phyloP scores from a whole-genome alignment of 75 land plant species.

The Pinus albicaulis region DNA sequence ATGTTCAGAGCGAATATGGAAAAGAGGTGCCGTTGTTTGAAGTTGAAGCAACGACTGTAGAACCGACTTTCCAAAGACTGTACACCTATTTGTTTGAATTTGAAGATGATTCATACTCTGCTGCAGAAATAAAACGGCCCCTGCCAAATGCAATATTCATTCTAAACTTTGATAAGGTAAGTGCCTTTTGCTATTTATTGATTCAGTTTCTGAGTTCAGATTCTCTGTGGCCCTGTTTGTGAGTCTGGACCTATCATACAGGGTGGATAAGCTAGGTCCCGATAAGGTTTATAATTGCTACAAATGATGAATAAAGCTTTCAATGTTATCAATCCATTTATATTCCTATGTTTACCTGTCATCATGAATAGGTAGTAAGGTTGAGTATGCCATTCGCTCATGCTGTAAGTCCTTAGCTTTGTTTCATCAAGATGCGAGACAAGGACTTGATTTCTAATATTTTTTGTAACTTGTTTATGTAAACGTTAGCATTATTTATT shows the following conservation, averaged over 20 bases:
- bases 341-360: background rate
- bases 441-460: background rate
- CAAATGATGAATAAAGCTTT: background rate
- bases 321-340: background rate
- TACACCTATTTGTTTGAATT: slow-evolving; percentile 84
- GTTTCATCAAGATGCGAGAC: background rate
- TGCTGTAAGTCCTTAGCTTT: background rate
- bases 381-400: background rate
- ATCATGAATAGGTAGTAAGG: background rate
- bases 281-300: background rate
- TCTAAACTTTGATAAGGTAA: slow-evolving; percentile 95
- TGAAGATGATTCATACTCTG: slow-evolving; percentile 42
- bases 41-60: slow-evolving; percentile 83
- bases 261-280: background rate
- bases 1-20: slow-evolving; percentile 75
- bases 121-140: slow-evolving; percentile 55
- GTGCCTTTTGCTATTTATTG: background rate
- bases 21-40: slow-evolving; percentile 84
- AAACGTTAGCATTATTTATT: background rate
- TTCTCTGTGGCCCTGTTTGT: background rate
- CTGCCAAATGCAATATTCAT: slow-evolving; percentile 84
- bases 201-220: background rate
- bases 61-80: slow-evolving; percentile 68
- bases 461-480: background rate
- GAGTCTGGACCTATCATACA: background rate